These are phyloP conservation scores for Neopestalotiopsis sp. DNA, from an alignment of 2,329 filamentous ascomycete species.

Conservation along the genomic window DNA sequence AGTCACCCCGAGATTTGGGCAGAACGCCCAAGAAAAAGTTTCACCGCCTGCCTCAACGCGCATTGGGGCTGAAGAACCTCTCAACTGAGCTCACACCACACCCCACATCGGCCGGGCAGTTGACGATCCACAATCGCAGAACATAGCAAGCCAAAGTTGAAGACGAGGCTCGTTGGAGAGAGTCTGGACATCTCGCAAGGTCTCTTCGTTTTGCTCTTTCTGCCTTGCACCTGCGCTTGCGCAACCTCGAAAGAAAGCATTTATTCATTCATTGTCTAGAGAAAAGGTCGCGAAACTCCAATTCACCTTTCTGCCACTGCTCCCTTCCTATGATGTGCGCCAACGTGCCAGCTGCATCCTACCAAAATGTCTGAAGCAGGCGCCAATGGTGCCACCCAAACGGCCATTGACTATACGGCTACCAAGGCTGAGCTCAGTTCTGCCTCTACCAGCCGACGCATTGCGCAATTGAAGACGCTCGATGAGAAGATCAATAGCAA, in stretches of 20 bases:
- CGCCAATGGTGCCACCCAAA: constrained; percentile 44
- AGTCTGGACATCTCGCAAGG: background rate
- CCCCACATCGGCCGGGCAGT: constrained; percentile 1
- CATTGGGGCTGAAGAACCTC: background rate
- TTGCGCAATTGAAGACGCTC: constrained; percentile 58
- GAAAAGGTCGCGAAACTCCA: background rate
- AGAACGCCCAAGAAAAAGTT: background rate
- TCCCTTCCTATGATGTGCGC: constrained; percentile 39
- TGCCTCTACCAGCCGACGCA: constrained; percentile 64
- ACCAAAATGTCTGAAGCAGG: constrained; percentile 56
- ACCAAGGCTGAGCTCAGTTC: constrained; percentile 59
- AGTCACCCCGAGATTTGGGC: constrained; percentile 1
- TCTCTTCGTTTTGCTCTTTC: background rate
- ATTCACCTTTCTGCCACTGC: constrained; percentile 1
- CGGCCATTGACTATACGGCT: constrained; percentile 54
- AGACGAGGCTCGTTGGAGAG: background rate
- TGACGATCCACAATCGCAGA: constrained; percentile 9
- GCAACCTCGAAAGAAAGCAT: background rate
- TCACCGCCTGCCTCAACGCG: constrained; percentile 12
- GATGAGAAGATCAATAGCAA: constrained; percentile 61
- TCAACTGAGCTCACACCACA: constrained; percentile 5
- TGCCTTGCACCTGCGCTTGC: background rate
- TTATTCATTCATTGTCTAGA: background rate
- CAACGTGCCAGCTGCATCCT: constrained; percentile 35
- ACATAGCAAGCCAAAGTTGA: background rate